Base-by-base conservation (phyloP, 2,329 filamentous ascomycete genomes). In the Xylaria sp. region DNA sequence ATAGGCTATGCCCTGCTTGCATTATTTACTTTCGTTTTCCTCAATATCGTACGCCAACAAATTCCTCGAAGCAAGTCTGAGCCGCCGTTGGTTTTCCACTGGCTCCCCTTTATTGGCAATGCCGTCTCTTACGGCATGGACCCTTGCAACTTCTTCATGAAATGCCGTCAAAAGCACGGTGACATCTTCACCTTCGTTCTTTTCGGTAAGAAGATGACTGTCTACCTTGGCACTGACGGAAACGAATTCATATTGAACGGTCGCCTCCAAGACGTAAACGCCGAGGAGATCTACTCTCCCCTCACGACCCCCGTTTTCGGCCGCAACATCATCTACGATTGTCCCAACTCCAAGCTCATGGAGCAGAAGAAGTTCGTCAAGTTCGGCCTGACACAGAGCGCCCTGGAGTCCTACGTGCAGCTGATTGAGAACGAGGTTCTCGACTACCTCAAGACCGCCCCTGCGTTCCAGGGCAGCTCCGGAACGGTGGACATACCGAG, bases 281-380 rank as follows among this genome's bases (percentile, higher is more conserved):
- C 80, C 52, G 80, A 84, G 65, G 79, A 83, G 26, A 77, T 82
- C 60, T 83, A 83, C 63, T 69, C 72, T 0, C 74, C 75, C 5
- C 67, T 83, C 39, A 80, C 76, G 5, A 81, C 74, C 0, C 79
- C 80, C 8, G 79, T 83, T 4, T 94, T 94, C 68, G 90, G 90
- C 55, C 84, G 82, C 69, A 85, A 90, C 72, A 88, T 94, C 40
- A 86, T 92, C 44, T 93, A 93, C 72, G 90, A 93, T 72, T 92
- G 89, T 71, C 89, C 90, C 39, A 92, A 92, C 71, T 78, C 87
- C 43, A 92, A 92, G 73, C 80, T 93, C 57, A 92, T 93, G 89
- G 90, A 94, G 74, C 90, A 94, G 75, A 93, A 93, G 78, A 91
- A 90, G 78, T 89, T 89, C 64, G 84, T 89, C 79, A 89, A 90